Base-by-base conservation (phyloP, 2,329 filamentous ascomycete species). In the Zopfia rhizophila region DNA sequence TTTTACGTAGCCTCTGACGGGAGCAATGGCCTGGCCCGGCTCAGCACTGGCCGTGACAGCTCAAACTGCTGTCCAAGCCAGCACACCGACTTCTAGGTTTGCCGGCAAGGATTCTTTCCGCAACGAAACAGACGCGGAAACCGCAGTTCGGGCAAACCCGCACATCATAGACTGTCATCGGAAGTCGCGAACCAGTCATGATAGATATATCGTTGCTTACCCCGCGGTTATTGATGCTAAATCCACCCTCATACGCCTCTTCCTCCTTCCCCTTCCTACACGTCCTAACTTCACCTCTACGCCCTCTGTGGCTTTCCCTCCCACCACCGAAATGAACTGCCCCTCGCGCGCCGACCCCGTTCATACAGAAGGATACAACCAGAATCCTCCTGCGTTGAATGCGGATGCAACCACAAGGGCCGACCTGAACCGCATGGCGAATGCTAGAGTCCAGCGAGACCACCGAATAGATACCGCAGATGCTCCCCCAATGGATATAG, bases 351-450 rank as follows among this genome's bases (percentile, higher is more conserved):
- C 78, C 22, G 84, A 88, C 49, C 72, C 73, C 8, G 74, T 77
- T 21, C 66, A 77, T 37, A 73, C 76, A 36, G 77, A 81, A 38
- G 76, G 77, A 16, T 84, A 78, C 72, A 88, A 87, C 60, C 85
- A 87, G 68, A 86, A 76, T 52, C 85, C 84, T 1, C 73, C 78
- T 43, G 72, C 74, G 2, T 69, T 87, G 44, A 79, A 79, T 46
- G 76, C 78, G n/a, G 84, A 86, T 62, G 72, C 79, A 23, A 87
- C 84, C 3, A 87, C 84, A 5, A 75, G 82, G 45, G 80, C 81
- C 54, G 84, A 87, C 58, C 72, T 88, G 45, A 84, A 84, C 63
- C 79, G 81, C 22, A 78, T 85, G 47, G 81, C 80, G 27, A 87
- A 85, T 63, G 73, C 78, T 2, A 75, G 83, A 54, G 71, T 77